phyloP scores from a whole-genome alignment of 768 basidiomycete genomes.

The Lepiota venenata region DNA sequence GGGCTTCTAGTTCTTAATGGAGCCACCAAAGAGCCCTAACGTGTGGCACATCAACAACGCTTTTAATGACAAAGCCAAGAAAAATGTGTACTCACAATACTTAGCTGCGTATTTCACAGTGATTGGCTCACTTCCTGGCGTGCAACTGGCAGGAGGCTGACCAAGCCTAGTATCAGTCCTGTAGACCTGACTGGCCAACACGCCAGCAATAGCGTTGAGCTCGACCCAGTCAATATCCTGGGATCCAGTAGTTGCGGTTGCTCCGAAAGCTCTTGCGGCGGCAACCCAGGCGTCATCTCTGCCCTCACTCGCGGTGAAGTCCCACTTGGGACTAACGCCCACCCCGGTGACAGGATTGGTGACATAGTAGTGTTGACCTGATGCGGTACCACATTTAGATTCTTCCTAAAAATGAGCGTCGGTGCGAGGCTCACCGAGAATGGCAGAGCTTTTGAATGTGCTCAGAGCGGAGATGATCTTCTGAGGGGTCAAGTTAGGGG shows the following conservation, averaged over 20 bases:
- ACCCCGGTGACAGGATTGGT: conserved; percentile 37
- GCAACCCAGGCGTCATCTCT: conserved; percentile 38
- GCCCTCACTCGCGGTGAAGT: conserved; percentile 39
- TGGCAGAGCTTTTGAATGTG: conserved; percentile 11
- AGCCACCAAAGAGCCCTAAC: conserved; percentile 6
- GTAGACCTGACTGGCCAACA: conserved; percentile 44
- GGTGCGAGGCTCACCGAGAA: conserved; percentile 26
- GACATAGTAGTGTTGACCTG: conserved; percentile 52
- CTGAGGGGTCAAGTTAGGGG: conserved; percentile 14
- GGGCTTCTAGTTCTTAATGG: background rate
- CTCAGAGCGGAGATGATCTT: conserved; percentile 18
- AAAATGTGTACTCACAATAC: conserved; percentile 39
- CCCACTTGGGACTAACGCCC: conserved; percentile 44
- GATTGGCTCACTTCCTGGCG: conserved; percentile 35
- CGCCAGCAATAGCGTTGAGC: conserved; percentile 38
- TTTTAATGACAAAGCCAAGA: no score
- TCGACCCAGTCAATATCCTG: conserved; percentile 51
- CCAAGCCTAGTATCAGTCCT: conserved; percentile 48
- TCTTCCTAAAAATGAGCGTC: no score
- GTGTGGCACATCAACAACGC: background rate
- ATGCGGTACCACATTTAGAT: background rate
- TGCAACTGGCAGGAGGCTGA: conserved; percentile 45
- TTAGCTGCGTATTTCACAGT: conserved; percentile 48
- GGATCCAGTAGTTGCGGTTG: conserved; percentile 31
- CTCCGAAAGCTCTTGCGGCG: conserved; percentile 32